Base-by-base conservation (phyloP, 1,284 basidiomycete species). In the Mycena sp. region DNA sequence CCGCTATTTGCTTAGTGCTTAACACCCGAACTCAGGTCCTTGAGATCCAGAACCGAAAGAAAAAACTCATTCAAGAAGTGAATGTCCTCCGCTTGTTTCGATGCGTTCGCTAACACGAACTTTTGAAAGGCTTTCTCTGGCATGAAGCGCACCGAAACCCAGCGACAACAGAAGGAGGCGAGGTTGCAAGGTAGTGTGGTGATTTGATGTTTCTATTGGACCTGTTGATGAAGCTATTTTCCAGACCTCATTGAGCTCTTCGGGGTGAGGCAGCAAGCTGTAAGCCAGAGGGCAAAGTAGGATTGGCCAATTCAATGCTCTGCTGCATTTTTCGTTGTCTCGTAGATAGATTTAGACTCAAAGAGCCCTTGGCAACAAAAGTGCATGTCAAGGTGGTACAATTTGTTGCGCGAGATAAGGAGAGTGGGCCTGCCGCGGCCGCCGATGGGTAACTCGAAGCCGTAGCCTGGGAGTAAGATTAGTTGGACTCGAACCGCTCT, bases 31-130 rank as follows among this genome's bases (percentile, higher is more conserved):
- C 41, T 19, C 51, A 88, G 84, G 89, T 93, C 41, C 82, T 96
- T 49, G 92, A 93, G 32, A 95, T 95, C 58, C 94, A 95, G 77
- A 87, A 89, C 72, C 85, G 81, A 71, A 94, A 94, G 79, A 93
- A 92, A 76, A 79, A 78, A 40, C 74, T 94, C 40, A 86, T 94
- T 58, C 81, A 89, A 72, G 84, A 92, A 76, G 91, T 89, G 69
- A n/a, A 55, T n/a, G 35, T 35, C 48, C 38, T 26, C 14, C 49
- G 25, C 30, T 10, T 52, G 14, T 21, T 38, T 55, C 25, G 19
- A 46, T 28, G n/a, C 37, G 14, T 16, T 54, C 52, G 48, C 43
- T 61, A 50, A 59, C 25, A 17, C n/a, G 35, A n/a, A n/a, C n/a
- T n/a, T 44, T 51, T 38, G 55, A 3, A 63, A 93, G 90, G 91